These are phyloP conservation scores for Rhynchosporium agropyri DNA, from an alignment of 2,329 filamentous ascomycete genomes.

Conservation along the genomic window DNA sequence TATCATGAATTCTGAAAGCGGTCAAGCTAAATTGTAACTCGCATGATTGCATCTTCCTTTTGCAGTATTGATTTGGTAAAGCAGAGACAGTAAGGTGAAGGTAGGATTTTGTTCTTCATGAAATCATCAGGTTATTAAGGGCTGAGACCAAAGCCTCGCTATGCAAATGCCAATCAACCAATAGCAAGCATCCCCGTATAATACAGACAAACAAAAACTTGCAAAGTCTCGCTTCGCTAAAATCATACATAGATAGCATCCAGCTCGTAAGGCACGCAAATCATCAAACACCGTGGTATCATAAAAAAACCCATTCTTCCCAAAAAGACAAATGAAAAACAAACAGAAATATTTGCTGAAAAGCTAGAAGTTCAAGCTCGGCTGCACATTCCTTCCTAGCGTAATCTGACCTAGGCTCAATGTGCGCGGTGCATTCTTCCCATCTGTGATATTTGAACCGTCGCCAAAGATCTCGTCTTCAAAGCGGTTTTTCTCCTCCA, in stretches of 20 bases:
- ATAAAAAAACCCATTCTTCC: conserved; percentile 8
- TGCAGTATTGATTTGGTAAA: no score
- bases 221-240: conserved; percentile 14
- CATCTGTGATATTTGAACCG: conserved; percentile 40
- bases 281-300: conserved; percentile 15
- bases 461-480: conserved; percentile 46
- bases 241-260: conserved; percentile 13
- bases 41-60: no score
- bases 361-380: conserved; percentile 8
- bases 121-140: neutral
- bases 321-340: conserved; percentile 13
- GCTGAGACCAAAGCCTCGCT: neutral
- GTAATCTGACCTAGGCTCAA: conserved; percentile 66
- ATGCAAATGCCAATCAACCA: conserved; percentile 8
- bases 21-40: no score
- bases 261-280: neutral
- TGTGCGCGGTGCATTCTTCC: conserved; percentile 61
- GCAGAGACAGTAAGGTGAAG: neutral
- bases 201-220: neutral
- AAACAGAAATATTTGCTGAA: neutral
- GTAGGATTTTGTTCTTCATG: neutral
- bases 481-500: conserved; percentile 49
- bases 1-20: no score
- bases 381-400: conserved; percentile 38
- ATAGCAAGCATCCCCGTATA: neutral